Percentiles rank a stretch among this genome's conserved stretches.
Conservation (phyloP, 371 early-diverging fungal species). For the Catenaria anguillulae region DNA sequence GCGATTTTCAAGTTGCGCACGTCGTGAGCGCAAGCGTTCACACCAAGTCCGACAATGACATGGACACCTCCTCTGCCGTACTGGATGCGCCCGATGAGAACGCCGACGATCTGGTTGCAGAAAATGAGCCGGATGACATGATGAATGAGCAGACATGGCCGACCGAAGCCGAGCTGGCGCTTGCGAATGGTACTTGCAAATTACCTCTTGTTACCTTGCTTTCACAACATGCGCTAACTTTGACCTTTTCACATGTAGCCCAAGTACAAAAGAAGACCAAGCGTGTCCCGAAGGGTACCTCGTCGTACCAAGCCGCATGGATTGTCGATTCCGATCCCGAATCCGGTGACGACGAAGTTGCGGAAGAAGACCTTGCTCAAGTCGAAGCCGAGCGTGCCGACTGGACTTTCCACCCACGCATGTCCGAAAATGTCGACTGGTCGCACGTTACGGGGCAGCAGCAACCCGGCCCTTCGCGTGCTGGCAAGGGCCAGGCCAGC, state of each 20-base stretch:
- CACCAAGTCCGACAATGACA: neutral
- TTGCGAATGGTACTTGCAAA: slow-evolving; percentile 32
- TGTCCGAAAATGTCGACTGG: neutral
- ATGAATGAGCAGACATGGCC: slow-evolving; percentile 96
- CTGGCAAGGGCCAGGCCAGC: neutral
- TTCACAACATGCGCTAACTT: too few species aligned
- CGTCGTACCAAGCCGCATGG: slow-evolving; percentile 94
- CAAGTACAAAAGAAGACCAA: slow-evolving; percentile 15
- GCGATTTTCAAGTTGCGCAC: slow-evolving; percentile 75
- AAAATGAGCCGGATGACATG: slow-evolving; percentile 77
- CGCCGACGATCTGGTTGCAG: slow-evolving; percentile 62
- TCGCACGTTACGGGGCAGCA: neutral
- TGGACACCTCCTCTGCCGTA: slow-evolving; percentile 15
- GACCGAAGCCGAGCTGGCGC: slow-evolving; percentile 79
- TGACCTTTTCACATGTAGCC: too few species aligned
- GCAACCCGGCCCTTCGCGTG: neutral
- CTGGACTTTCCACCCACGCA: too few species aligned
- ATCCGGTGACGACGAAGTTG: slow-evolving; percentile 20
- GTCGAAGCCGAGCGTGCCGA: neutral
- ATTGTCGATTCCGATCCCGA: slow-evolving; percentile 63
- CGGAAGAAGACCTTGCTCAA: slow-evolving; percentile 11
- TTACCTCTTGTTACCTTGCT: too few species aligned
- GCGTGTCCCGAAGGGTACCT: slow-evolving; percentile 87
- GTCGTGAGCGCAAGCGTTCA: slow-evolving; percentile 19
- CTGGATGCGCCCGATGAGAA: slow-evolving; percentile 44